phyloP scores from a whole-genome alignment of 225 moss, liverwort and hornwort species.

The Sphagnum contortum region DNA sequence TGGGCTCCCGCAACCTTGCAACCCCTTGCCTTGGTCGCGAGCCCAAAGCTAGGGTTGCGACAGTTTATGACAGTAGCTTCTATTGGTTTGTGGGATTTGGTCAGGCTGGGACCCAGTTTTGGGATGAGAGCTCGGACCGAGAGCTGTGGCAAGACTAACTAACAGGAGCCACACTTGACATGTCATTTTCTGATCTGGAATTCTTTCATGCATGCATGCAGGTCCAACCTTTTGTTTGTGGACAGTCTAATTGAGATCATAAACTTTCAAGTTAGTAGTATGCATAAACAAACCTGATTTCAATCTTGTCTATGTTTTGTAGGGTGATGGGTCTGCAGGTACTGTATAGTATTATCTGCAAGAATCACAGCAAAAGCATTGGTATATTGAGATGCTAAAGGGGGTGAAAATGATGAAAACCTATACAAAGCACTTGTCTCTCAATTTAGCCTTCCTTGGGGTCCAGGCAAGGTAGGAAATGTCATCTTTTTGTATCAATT shows the following conservation, averaged over 20 bases:
- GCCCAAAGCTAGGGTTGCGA: too few species aligned
- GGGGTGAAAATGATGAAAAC: constrained; percentile 96
- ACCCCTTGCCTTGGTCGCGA: too few species aligned
- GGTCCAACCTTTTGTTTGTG: too few species aligned
- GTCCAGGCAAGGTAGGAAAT: constrained; percentile 65
- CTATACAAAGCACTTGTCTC: constrained; percentile 71
- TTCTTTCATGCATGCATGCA: too few species aligned
- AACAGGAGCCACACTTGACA: constrained; percentile 68
- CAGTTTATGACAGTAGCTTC: too few species aligned
- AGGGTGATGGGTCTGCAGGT: constrained; percentile 23
- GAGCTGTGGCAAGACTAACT: constrained; percentile 56
- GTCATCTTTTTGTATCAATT: too few species aligned
- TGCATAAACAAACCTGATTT: too few species aligned
- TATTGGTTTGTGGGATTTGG: constrained; percentile 2
- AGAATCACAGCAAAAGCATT: constrained; percentile 94
- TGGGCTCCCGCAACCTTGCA: too few species aligned
- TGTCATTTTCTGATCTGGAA: constrained; percentile 21
- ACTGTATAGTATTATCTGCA: constrained; percentile 83
- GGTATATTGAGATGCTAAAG: constrained; percentile 82
- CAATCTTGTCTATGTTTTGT: too few species aligned
- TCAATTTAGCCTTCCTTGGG: constrained; percentile 74
- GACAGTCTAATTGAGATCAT: too few species aligned
- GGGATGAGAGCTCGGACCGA: constrained; percentile 76
- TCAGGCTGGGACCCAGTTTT: constrained; percentile 97
- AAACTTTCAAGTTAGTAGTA: too few species aligned